Conservation (phyloP, 345 rosid species). For the Populus euphratica region DNA sequence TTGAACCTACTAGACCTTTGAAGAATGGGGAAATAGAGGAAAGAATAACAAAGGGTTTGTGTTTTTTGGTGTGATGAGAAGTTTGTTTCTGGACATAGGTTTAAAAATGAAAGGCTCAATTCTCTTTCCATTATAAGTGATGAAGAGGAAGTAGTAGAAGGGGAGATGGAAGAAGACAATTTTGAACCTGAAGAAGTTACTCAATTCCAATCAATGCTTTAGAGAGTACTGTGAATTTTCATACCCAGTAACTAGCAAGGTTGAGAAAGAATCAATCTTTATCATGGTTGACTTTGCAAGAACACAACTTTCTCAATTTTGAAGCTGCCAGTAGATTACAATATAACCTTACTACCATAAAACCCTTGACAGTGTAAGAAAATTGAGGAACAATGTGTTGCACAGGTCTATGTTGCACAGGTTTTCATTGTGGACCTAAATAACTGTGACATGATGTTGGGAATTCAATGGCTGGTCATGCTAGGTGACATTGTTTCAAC, state of each 20-base stretch:
- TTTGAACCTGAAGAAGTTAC: too few relatives aligned
- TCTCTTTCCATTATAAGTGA: background rate
- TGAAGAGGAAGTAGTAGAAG: background rate
- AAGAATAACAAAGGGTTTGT: background rate
- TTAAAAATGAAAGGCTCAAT: background rate
- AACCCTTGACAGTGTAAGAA: background rate
- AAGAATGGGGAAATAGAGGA: background rate
- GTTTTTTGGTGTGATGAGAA: background rate
- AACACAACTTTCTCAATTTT: background rate
- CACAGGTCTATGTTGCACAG: background rate
- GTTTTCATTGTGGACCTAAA: background rate
- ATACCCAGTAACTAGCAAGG: background rate
- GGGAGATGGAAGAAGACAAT: too few relatives aligned
- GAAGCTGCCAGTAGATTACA: background rate
- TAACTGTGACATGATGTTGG: background rate
- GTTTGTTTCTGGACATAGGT: background rate
- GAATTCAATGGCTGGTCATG: background rate
- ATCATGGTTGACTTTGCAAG: background rate
- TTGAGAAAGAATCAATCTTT: background rate
- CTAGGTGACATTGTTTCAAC: background rate
- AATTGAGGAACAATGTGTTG: background rate
- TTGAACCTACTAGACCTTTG: background rate
- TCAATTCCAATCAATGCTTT: background rate
- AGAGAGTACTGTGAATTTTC: background rate
- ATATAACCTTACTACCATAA: background rate